These are phyloP conservation scores for Drechslerella coelobrocha DNA, from an alignment of 2,329 filamentous ascomycete genomes.

Conservation along the genomic window DNA sequence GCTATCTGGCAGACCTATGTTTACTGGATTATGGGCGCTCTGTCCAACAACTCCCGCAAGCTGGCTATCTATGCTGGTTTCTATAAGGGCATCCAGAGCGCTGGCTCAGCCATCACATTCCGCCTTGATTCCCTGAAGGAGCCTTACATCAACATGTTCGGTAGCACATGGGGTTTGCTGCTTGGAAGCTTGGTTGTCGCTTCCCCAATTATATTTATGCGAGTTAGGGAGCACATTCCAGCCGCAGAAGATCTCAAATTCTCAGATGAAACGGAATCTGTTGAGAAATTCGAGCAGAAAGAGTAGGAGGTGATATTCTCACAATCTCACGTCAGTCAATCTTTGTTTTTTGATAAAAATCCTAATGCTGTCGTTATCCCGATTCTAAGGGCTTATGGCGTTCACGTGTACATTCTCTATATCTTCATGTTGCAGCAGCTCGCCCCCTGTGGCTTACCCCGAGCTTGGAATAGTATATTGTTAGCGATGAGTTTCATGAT, in stretches of 20 bases:
- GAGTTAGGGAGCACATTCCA: conserved; percentile 80
- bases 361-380: not conserved
- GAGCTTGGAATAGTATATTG: not conserved
- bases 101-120: conserved; percentile 78
- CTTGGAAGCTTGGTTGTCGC: conserved; percentile 76
- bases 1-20: conserved; percentile 87
- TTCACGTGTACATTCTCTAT: not conserved
- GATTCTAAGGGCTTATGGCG: not conserved
- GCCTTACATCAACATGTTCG: conserved; percentile 76
- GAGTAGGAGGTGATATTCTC: conserved; percentile 11
- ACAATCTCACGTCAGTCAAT: conserved; percentile 9
- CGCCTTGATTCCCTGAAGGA: conserved; percentile 70
- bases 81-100: conserved; percentile 90
- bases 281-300: conserved; percentile 46
- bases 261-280: conserved; percentile 73
- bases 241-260: conserved; percentile 83
- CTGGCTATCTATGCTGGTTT: conserved; percentile 88
- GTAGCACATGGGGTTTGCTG: conserved; percentile 76
- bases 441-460: not conserved
- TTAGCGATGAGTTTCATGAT: conserved; percentile 3
- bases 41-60: conserved; percentile 90
- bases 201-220: conserved; percentile 76
- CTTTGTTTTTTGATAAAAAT: not conserved
- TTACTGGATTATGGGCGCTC: conserved; percentile 93
- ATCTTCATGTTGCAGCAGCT: not conserved